These are phyloP conservation scores for button mushroom (Agaricus bisporus) DNA, from an alignment of 768 basidiomycete species.

Conservation along the genomic window DNA sequence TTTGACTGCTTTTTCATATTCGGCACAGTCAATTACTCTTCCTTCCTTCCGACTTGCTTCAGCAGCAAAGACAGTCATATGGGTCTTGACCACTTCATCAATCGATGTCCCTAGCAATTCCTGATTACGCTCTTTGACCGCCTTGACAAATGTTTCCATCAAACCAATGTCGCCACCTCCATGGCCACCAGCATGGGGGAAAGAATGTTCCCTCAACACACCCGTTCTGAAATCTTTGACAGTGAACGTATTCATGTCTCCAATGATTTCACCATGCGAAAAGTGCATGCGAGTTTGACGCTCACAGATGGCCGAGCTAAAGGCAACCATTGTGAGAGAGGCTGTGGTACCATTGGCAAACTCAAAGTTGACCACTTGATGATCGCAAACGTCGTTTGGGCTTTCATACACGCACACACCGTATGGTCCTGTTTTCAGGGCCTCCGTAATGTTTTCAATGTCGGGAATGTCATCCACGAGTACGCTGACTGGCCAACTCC, in stretches of 20 bases:
- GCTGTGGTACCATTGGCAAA: slow-evolving; percentile 77
- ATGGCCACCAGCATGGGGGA: slow-evolving; percentile 60
- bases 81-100: slow-evolving; percentile 66
- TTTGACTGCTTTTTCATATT: slow-evolving; percentile 47
- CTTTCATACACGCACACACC: slow-evolving; percentile 84
- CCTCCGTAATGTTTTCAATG: slow-evolving; percentile 77
- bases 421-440: slow-evolving; percentile 65
- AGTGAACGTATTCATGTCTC: slow-evolving; percentile 72
- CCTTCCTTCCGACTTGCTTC: slow-evolving; percentile 71
- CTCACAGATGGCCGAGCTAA: slow-evolving; percentile 70
- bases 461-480: slow-evolving; percentile 81
- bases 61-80: slow-evolving; percentile 84
- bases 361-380: slow-evolving; percentile 88
- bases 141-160: slow-evolving; percentile 69
- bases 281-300: slow-evolving; percentile 86
- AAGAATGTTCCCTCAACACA: slow-evolving; percentile 26
- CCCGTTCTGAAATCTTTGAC: slow-evolving; percentile 70
- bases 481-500: slow-evolving; percentile 59
- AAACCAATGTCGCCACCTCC: slow-evolving; percentile 82
- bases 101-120: slow-evolving; percentile 59
- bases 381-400: slow-evolving; percentile 83
- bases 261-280: slow-evolving; percentile 83
- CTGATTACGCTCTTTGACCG: slow-evolving; percentile 63
- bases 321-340: slow-evolving; percentile 88
- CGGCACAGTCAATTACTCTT: slow-evolving; percentile 58